These are phyloP conservation scores for Phoma sp. DNA, from an alignment of 2,329 filamentous ascomycete genomes.

Conservation along the genomic window DNA sequence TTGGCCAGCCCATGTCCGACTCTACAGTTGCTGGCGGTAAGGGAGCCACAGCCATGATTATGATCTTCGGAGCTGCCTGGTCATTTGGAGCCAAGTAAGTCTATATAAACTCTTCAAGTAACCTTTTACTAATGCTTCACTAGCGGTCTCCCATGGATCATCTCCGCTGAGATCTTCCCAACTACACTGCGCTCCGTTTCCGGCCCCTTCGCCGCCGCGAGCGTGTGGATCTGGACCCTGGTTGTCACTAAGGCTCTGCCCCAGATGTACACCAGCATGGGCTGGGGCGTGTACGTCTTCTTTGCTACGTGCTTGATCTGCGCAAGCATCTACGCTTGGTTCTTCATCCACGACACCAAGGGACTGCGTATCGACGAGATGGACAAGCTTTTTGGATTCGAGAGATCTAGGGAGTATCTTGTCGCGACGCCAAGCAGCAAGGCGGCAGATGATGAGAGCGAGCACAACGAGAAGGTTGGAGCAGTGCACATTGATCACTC, in stretches of 20 bases:
- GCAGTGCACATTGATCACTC: slow-evolving; percentile 10
- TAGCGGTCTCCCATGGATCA: slow-evolving; percentile 77
- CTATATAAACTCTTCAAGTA: too few relatives aligned
- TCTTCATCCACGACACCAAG: slow-evolving; percentile 55
- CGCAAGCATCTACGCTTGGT: slow-evolving; percentile 51
- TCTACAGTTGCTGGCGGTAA: slow-evolving; percentile 49
- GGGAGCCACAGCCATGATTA: slow-evolving; percentile 50
- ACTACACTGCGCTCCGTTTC: slow-evolving; percentile 63
- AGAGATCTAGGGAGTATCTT: slow-evolving; percentile 19
- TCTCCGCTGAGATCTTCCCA: slow-evolving; percentile 78
- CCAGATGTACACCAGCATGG: slow-evolving; percentile 65
- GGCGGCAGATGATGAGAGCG: slow-evolving; percentile 21
- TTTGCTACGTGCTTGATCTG: slow-evolving; percentile 58
- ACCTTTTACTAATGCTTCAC: too few relatives aligned
- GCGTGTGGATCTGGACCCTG: slow-evolving; percentile 78
- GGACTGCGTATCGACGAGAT: slow-evolving; percentile 56
- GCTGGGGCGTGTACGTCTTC: slow-evolving; percentile 56
- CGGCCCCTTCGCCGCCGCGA: slow-evolving; percentile 70
- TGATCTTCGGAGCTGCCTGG: slow-evolving; percentile 44
- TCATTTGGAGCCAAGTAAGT: neutral
- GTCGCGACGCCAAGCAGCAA: neutral
- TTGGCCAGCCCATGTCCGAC: slow-evolving; percentile 36
- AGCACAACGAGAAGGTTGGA: slow-evolving; percentile 26
- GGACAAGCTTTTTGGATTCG: slow-evolving; percentile 58
- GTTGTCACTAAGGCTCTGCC: slow-evolving; percentile 72